phyloP scores from a whole-genome alignment of 257 asterid species.

The Solanum rostratum region DNA sequence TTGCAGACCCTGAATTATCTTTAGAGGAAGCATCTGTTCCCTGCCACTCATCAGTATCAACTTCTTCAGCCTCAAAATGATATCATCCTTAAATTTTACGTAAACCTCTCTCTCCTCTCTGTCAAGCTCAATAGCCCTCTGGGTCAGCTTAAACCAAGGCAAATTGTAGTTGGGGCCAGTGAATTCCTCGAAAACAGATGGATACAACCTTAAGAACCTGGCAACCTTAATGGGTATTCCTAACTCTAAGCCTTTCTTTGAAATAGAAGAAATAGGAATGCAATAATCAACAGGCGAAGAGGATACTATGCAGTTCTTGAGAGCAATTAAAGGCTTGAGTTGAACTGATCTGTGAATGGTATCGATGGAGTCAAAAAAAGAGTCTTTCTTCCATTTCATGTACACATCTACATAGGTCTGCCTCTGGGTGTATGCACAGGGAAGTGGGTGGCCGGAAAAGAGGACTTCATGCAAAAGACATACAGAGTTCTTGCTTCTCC shows the following conservation, averaged over 20 bases:
- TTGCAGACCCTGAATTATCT: constrained; percentile 50
- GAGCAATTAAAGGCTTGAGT: constrained; percentile 50
- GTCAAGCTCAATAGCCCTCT: constrained; percentile 54
- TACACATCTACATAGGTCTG: constrained; percentile 61
- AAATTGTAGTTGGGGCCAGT: constrained; percentile 50
- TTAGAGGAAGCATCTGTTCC: constrained; percentile 52
- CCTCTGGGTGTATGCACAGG: constrained; percentile 19
- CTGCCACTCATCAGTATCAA: constrained; percentile 61
- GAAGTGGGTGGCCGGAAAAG: not conserved
- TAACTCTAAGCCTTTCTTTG: constrained; percentile 46
- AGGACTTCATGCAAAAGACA: not conserved
- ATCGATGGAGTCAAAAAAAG: constrained; percentile 53
- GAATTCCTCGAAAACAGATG: constrained; percentile 84
- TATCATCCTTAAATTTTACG: constrained; percentile 35
- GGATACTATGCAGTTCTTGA: constrained; percentile 57
- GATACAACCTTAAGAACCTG: constrained; percentile 66
- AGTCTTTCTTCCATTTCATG: constrained; percentile 88
- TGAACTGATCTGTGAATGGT: constrained; percentile 70
- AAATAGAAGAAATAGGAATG: constrained; percentile 60
- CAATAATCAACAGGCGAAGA: constrained; percentile 52
- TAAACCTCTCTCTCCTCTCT: constrained; percentile 52
- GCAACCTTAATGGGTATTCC: constrained; percentile 53
- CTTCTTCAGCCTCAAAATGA: constrained; percentile 53
- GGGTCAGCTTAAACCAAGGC: constrained; percentile 83
- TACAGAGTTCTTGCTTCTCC: not conserved